Evolutionary conservation across 2,329 filamentous ascomycete species (phyloP), one percentile per base, ranked within the genome.

Genomic region (Capronia coronata): DNA sequence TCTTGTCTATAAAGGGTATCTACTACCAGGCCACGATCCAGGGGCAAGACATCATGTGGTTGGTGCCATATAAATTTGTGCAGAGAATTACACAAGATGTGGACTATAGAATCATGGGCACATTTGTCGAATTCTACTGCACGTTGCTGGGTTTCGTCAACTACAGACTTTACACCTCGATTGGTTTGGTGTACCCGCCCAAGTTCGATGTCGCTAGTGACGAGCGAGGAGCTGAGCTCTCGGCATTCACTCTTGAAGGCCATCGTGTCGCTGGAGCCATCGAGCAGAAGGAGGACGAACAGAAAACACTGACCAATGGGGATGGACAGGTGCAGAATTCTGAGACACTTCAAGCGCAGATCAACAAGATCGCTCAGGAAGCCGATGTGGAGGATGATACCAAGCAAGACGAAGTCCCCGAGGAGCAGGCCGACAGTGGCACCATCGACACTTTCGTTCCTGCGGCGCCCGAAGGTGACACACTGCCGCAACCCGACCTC

Each of bases 1-100:
- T 98, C 74, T 73, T 98, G 58, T 95, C 89, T 1, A 97, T 98
- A 72, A 98, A 98, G 77, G 93, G 93, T 55, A 97, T 98, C 64
- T 98, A 98, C 75, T 98, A 97, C 71, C 91, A 97, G 72, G 93
- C 91, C 19, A 96, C 84, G 44, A 94, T 98, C 55, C 88, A 96
- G 68, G 93, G 93, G 42, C 90, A 98, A 72, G 91, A 97, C 64
- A 86, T 98, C 43, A 76, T 97, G 59, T 98, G 93, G 93, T 77
- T 98, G 32, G 91, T 96, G 9, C 93, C 93, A 1, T 98, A 98
- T 75, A 88, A 88, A 68, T 98, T 98, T 71, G 95, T 97, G 64
- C 93, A 98, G 75, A 79, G 87, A 60, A 84, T 95, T 11, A 87
- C 93, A 34, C 87, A 86, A 50, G 93, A 98, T 68, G 86, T 98